Evolutionary conservation across 306 rosid genomes (phyloP).

Genomic region (Oemleria cerasiformis): DNA sequence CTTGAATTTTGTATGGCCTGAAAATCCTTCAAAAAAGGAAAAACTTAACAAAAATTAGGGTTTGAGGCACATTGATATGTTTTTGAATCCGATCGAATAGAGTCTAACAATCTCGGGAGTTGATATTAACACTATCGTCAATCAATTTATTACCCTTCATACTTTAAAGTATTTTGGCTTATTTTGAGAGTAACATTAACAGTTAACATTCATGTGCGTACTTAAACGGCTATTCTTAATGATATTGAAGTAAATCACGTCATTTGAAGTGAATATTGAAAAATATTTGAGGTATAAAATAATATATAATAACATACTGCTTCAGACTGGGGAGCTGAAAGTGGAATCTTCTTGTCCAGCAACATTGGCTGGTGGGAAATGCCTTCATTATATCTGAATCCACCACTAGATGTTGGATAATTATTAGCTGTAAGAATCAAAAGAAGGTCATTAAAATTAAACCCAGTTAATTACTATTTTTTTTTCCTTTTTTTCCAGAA

Average conservation of each 20-base stretch:
- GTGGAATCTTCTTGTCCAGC: slow-evolving; percentile 21
- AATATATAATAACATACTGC: slow-evolving; percentile 14
- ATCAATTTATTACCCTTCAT: background rate
- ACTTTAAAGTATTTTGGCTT: background rate
- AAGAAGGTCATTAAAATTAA: background rate
- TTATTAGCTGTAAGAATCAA: slow-evolving; percentile 3
- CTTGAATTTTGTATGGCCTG: slow-evolving; percentile 32
- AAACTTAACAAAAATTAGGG: background rate
- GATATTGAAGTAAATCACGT: background rate
- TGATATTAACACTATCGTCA: too few species aligned
- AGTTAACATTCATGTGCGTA: background rate
- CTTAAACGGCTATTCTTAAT: background rate
- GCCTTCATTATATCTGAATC: slow-evolving; percentile 4
- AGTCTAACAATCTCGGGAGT: too few species aligned
- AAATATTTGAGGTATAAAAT: background rate
- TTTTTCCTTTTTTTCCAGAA: too few species aligned
- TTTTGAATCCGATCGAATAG: too few species aligned
- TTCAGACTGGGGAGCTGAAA: slow-evolving; percentile 32
- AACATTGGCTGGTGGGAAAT: slow-evolving; percentile 35
- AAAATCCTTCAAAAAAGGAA: slow-evolving; percentile 15
- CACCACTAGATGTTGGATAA: background rate
- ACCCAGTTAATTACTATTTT: background rate
- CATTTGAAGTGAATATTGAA: background rate
- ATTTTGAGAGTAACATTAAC: background rate
- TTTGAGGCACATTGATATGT: background rate